Evolutionary conservation across 345 rosid species (phyloP).

Genomic region (Pistacia atlantica): DNA sequence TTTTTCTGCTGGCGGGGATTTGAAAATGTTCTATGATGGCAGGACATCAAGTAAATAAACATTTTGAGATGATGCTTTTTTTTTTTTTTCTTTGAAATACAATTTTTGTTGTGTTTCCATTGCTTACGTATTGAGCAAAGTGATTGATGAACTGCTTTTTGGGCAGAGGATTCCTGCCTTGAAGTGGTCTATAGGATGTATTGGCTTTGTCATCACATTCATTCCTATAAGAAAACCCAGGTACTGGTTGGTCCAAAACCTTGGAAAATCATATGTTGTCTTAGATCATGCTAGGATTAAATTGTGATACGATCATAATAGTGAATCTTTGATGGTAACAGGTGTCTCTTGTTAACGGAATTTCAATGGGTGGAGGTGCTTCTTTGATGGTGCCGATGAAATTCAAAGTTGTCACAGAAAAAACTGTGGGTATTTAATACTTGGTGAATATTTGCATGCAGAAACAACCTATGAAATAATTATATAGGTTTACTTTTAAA

Average conservation of each 20-base stretch:
- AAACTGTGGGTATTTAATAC: conserved; percentile 59
- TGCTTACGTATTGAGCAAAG: neutral
- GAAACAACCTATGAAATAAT: neutral
- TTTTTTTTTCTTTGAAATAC: neutral
- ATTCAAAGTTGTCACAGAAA: conserved; percentile 90
- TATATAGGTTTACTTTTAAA: neutral
- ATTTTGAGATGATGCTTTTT: conserved; percentile 7
- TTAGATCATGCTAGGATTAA: neutral
- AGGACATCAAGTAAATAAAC: conserved; percentile 61
- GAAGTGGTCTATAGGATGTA: conserved; percentile 95
- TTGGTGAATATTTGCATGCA: conserved; percentile 11
- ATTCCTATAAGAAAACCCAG: conserved; percentile 80
- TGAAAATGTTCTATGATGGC: conserved; percentile 85
- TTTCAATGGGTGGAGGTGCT: conserved; percentile 98
- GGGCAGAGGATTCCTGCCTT: conserved; percentile 83
- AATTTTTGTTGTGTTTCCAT: neutral
- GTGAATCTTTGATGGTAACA: conserved; percentile 25
- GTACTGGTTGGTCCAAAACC: conserved; percentile 29
- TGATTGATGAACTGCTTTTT: conserved; percentile 15
- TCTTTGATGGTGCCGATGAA: conserved; percentile 91
- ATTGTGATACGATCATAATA: neutral
- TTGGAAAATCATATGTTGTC: neutral
- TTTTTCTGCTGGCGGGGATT: conserved; percentile 97
- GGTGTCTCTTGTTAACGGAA: conserved; percentile 90
- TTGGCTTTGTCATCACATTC: conserved; percentile 94